Evolutionary conservation across 208 protist species (phyloP).

Genomic region (Angomonas ambiguus): DNA sequence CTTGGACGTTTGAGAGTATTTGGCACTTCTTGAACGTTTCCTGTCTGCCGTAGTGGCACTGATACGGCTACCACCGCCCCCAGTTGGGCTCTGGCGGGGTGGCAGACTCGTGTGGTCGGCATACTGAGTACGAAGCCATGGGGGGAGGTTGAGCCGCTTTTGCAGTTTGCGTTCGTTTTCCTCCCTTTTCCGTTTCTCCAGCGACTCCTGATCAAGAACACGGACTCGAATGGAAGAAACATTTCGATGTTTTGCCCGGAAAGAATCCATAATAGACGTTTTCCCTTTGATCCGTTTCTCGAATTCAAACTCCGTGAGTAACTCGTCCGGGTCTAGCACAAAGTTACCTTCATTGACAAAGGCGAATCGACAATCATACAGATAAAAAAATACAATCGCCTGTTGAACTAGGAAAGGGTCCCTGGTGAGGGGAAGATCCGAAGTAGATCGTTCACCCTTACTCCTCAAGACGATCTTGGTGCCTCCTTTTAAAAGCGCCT

Average conservation of each 20-base stretch:
- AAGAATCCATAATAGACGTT: constrained; percentile 63
- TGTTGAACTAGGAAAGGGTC: constrained; percentile 89
- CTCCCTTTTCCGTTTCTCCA: constrained; percentile 32
- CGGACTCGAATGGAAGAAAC: constrained; percentile 46
- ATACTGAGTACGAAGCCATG: constrained; percentile 48
- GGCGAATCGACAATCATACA: constrained; percentile 62
- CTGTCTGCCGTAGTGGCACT: neutral
- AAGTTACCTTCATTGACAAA: constrained; percentile 49
- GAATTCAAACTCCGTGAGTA: constrained; percentile 80
- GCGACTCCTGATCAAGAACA: constrained; percentile 37
- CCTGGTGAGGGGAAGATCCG: constrained; percentile 30
- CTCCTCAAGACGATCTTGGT: neutral
- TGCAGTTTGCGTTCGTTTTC: constrained; percentile 59
- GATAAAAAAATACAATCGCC: constrained; percentile 65
- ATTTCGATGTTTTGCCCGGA: constrained; percentile 77
- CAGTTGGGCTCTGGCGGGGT: neutral
- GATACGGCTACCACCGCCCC: neutral
- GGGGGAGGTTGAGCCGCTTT: constrained; percentile 73
- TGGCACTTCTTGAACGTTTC: neutral
- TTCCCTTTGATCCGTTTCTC: constrained; percentile 41
- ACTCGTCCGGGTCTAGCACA: constrained; percentile 65
- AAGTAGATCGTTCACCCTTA: neutral
- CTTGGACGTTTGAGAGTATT: neutral
- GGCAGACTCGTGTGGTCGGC: neutral
- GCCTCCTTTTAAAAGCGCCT: neutral